Evolutionary conservation across 495 filamentous ascomycete species (phyloP).

Genomic region (Daldinia concentrica): DNA sequence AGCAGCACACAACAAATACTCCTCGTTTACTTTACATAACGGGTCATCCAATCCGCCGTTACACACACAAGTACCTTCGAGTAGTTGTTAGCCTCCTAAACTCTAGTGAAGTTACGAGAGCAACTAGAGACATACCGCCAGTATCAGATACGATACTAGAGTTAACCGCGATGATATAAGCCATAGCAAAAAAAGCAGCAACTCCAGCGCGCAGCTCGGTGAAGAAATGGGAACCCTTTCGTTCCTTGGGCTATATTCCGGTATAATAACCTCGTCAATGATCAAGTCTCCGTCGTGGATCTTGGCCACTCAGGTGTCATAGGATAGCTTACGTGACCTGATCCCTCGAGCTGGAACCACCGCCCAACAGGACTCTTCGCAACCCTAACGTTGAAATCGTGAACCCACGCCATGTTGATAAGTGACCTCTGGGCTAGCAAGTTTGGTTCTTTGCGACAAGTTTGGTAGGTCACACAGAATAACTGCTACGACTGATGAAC

Average conservation of each 20-base stretch:
- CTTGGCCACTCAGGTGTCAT: background rate
- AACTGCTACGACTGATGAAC: background rate
- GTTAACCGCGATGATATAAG: conserved; percentile 78
- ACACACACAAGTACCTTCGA: conserved; percentile 76
- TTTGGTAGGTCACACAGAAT: background rate
- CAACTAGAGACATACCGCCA: conserved; percentile 44
- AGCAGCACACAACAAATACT: conserved; percentile 63
- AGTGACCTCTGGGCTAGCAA: background rate
- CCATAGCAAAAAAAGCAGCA: conserved; percentile 89
- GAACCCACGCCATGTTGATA: conserved; percentile 57
- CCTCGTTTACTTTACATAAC: conserved; percentile 62
- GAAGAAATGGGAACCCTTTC: conserved; percentile 79
- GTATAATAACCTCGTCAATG: conserved; percentile 6
- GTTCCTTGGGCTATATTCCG: conserved; percentile 66
- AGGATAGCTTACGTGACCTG: conserved; percentile 69
- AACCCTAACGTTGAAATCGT: conserved; percentile 63
- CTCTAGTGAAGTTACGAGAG: background rate
- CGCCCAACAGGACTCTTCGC: conserved; percentile 69
- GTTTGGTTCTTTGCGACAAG: background rate
- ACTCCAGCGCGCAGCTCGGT: conserved; percentile 82
- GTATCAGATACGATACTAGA: conserved; percentile 70
- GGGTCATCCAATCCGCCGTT: conserved; percentile 56
- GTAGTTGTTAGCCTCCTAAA: conserved; percentile 11
- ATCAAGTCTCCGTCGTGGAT: background rate
- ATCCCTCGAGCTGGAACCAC: conserved; percentile 79